Evolutionary conservation across 2,329 filamentous ascomycete species (phyloP), one percentile per base, ranked within the genome.

Genomic region (Penicillium verrucosum): DNA sequence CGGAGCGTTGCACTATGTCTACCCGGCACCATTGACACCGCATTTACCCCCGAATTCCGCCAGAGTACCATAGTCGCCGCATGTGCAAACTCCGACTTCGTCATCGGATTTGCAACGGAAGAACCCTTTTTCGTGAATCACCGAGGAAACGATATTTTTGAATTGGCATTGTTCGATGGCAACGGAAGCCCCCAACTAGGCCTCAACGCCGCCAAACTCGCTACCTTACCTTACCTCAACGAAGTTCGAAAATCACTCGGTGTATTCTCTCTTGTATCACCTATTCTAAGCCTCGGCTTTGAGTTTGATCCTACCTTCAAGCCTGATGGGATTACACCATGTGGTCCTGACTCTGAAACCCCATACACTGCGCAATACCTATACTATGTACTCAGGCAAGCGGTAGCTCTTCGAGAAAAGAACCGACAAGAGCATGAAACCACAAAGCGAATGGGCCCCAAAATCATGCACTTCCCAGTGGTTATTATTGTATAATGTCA

Each of bases 51-150:
- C 5, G 68, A 71, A 14, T 75, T 74, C 52, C 67, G 72, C 52
- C 60, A 67, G 48, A 70, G 67, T 48, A 73, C 69, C 32, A 60
- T 77, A 49, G 70, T 68, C n/a, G 70, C 73, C 16, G 74, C 72
- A 41, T 71, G 69, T 56, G 69, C 72, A 49, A 73, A 77, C 53
- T 68, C 68, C 40, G 74, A 77, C 54, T 77, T 77, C 56, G 73
- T 77, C 16, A 56, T 73, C 12, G 75, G 75, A 5, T 73, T 77
- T 43, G 25, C 70, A 18, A 71, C 66, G 30, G 67, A 63, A 38
- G 73, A 76, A 46, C 67, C 72, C 18, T 77, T 70, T 65, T 70
- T 73, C 49, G 58, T 67, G 23, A 63, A 70, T 11, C 71, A 69
- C 30, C 66, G 64, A 43, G 61, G 62, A 27, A 62, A 67, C 25